These are phyloP conservation scores for Pseudocercospora fuligena DNA, from an alignment of 2,329 filamentous ascomycete species.

Conservation along the genomic window DNA sequence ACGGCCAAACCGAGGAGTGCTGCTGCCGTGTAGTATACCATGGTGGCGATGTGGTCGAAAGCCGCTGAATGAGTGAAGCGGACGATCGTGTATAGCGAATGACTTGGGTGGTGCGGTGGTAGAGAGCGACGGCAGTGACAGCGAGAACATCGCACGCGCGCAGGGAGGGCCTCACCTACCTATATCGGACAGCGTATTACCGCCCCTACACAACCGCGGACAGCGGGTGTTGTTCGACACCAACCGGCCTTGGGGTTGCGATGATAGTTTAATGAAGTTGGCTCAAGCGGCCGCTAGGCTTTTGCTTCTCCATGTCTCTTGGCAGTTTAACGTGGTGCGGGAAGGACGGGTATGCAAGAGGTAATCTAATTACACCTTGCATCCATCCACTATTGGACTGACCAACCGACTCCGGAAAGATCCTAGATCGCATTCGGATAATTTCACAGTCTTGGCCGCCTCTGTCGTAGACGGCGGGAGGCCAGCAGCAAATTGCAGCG, in stretches of 20 bases:
- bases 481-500: constrained; percentile 1
- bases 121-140: constrained; percentile 14
- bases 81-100: constrained; percentile 27
- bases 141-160: constrained; percentile 15
- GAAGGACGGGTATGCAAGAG: constrained; percentile 10
- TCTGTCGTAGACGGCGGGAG: constrained; percentile 3
- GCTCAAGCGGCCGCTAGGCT: constrained; percentile 2
- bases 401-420: constrained; percentile 3
- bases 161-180: constrained; percentile 19
- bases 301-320: constrained; percentile 6
- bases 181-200: constrained; percentile 20
- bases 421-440: constrained; percentile 2
- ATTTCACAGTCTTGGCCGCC: background rate
- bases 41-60: constrained; percentile 26
- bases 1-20: constrained; percentile 27
- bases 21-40: constrained; percentile 25
- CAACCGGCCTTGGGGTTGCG: constrained; percentile 11
- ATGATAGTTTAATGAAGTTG: constrained; percentile 22
- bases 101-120: constrained; percentile 18
- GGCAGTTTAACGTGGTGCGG: constrained; percentile 6
- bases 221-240: constrained; percentile 16
- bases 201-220: constrained; percentile 15
- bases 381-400: constrained; percentile 14
- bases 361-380: constrained; percentile 10
- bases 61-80: constrained; percentile 37